These are phyloP conservation scores for Cytospora piceicola DNA, from an alignment of 2,329 filamentous ascomycete species.

Conservation along the genomic window DNA sequence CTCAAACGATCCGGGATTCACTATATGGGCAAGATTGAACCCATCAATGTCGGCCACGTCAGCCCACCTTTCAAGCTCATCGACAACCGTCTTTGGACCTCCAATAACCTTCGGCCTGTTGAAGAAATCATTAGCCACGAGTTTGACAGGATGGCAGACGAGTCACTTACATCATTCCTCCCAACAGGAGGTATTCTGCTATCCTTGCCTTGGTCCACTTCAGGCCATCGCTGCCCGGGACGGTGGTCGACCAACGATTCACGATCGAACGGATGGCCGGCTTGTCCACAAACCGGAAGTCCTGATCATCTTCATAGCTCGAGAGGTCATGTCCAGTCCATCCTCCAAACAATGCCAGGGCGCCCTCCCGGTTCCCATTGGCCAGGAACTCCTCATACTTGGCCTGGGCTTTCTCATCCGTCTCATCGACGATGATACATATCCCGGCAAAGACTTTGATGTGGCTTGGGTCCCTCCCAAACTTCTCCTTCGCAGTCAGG, in stretches of 20 bases:
- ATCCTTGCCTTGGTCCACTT: constrained; percentile 23
- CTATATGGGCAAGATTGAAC: constrained; percentile 30
- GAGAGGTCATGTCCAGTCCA: constrained; percentile 23
- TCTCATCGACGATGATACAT: constrained; percentile 23
- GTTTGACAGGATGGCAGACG: not conserved
- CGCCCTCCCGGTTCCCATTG: constrained; percentile 20
- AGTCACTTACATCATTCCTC: not conserved
- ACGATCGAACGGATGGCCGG: constrained; percentile 23
- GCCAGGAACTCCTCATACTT: constrained; percentile 17
- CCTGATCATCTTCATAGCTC: constrained; percentile 20
- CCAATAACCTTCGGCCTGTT: constrained; percentile 14
- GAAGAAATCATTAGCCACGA: not conserved
- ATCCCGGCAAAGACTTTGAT: constrained; percentile 23
- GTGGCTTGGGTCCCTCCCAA: constrained; percentile 6
- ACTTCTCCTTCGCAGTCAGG: not conserved
- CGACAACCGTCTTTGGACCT: constrained; percentile 25
- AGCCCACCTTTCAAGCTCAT: constrained; percentile 27
- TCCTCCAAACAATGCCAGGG: constrained; percentile 17
- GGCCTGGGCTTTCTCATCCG: constrained; percentile 23
- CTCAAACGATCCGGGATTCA: constrained; percentile 24
- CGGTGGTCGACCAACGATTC: constrained; percentile 11
- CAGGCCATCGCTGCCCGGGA: constrained; percentile 15
- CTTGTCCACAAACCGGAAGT: constrained; percentile 13
- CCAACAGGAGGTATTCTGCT: constrained; percentile 11
- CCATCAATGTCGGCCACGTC: constrained; percentile 31